Evolutionary conservation across 2,329 filamentous ascomycete species (phyloP).

Genomic region (Talaromyces verruculosus): DNA sequence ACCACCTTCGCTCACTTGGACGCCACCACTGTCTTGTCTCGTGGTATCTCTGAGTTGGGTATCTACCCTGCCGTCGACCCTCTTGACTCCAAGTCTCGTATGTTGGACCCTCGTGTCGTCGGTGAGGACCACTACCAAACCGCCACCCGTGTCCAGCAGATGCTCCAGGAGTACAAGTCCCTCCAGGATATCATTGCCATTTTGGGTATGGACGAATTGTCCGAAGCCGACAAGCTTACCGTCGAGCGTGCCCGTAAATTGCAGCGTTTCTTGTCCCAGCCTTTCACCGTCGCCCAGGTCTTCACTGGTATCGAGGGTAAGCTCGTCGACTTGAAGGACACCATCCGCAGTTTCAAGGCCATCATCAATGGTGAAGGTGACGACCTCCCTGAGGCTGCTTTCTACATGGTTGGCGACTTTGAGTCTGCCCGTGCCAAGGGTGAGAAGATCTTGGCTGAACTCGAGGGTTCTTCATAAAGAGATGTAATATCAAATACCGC

Average conservation of each 20-base stretch:
- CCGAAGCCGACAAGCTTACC: slow-evolving; percentile 98
- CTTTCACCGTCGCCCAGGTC: slow-evolving; percentile 83
- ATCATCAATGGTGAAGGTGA: slow-evolving; percentile 95
- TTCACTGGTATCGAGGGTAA: slow-evolving; percentile 84
- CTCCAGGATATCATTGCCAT: slow-evolving; percentile 99
- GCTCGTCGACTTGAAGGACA: slow-evolving; percentile 98
- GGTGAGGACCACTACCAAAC: slow-evolving; percentile 97
- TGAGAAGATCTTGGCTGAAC: slow-evolving; percentile 98
- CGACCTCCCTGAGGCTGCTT: slow-evolving; percentile 84
- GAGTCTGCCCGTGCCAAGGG: slow-evolving; percentile 92
- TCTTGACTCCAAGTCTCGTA: slow-evolving; percentile 98
- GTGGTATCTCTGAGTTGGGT: slow-evolving; percentile 99
- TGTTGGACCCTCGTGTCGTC: slow-evolving; percentile 98
- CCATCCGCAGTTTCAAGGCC: slow-evolving; percentile 94
- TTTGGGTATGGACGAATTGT: slow-evolving; percentile 99
- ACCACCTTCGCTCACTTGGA: slow-evolving; percentile 99
- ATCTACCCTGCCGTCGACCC: slow-evolving; percentile 99
- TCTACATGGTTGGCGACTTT: slow-evolving; percentile 99
- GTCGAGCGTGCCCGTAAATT: slow-evolving; percentile 99
- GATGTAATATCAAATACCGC: slow-evolving; percentile 42
- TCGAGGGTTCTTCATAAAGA: slow-evolving; percentile 61
- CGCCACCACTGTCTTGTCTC: slow-evolving; percentile 99
- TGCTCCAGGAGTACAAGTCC: slow-evolving; percentile 99
- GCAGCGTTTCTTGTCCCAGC: slow-evolving; percentile 99
- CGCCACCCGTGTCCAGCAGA: slow-evolving; percentile 95